phyloP scores from a whole-genome alignment of 116 monocot species.

The Trichopus zeylanicus region DNA sequence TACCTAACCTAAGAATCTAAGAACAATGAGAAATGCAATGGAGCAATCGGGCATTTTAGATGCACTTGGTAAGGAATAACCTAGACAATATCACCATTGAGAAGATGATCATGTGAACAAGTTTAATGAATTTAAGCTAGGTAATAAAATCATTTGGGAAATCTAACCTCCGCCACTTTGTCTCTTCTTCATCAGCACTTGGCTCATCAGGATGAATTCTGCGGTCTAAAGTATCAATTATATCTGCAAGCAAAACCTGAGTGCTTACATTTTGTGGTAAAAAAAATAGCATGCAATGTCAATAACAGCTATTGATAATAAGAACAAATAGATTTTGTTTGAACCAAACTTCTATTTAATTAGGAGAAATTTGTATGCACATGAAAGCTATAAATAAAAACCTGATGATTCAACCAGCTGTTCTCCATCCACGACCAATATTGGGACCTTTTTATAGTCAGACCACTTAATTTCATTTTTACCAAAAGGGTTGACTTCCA shows the following conservation, averaged over 20 bases:
- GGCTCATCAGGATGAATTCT: constrained; percentile 41
- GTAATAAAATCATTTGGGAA: too few relatives aligned
- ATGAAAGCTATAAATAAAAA: constrained; percentile 16
- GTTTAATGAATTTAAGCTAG: too few relatives aligned
- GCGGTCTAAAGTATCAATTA: constrained; percentile 57
- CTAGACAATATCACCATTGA: too few relatives aligned
- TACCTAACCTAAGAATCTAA: too few relatives aligned
- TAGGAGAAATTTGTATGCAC: too few relatives aligned
- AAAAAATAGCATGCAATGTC: not conserved
- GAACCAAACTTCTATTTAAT: too few relatives aligned
- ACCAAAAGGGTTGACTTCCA: constrained; percentile 84
- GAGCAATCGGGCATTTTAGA: too few relatives aligned
- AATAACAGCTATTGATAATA: too few relatives aligned
- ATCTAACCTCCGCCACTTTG: constrained; percentile 71
- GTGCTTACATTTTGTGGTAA: not conserved
- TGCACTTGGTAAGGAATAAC: too few relatives aligned
- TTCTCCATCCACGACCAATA: constrained; percentile 84
- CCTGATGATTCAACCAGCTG: constrained; percentile 84
- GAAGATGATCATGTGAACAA: too few relatives aligned
- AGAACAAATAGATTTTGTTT: too few relatives aligned
- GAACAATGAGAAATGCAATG: too few relatives aligned
- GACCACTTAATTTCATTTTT: constrained; percentile 99
- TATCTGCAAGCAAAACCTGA: constrained; percentile 38
- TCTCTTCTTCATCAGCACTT: constrained; percentile 55
- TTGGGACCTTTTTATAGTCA: constrained; percentile 94